Evolutionary conservation across 345 rosid genomes (phyloP), one percentile per base, ranked within the genome.

Genomic region (Lumnitzera racemosa): DNA sequence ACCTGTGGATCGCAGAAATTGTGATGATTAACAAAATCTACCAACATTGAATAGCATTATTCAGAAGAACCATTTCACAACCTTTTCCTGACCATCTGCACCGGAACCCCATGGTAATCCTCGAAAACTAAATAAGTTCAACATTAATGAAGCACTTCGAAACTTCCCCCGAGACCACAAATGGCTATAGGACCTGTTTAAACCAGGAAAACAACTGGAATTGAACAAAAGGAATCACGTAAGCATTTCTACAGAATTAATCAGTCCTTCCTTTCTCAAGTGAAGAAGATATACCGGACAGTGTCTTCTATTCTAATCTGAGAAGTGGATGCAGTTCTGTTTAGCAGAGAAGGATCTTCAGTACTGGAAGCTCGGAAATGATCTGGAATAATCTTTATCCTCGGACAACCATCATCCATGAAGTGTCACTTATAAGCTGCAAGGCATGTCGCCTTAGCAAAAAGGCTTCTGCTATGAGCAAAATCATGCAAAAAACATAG

Each of bases 71-170:
- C 53, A 49, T 31, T 51, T 23, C 60, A 41, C 24, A 73, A 94
- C 97, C 97, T 94, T 94, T 51, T 86, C 80, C 81, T 79, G 87
- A 53, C 86, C 87, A 69, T 73, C 76, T 2, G 66, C 49, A 61
- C 77, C 66, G 27, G 89, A 84, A 47, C 69, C 68, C 99, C 99
- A 90, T 12, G 91, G 87, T 51, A 90, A 76, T 46, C 97, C 78
- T 4, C 76, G 86, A 23, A 86, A 70, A 69, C 77, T 80, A 77
- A 94, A 86, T 66, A 88, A 11, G 57, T 86, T 94, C 81, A 88
- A 71, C 97, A 88, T 94, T 59, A 66, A 53, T 52, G 84, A 87
- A 25, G 87, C 89, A 60, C 74, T 74, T 69, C 69, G 76, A 17
- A 82, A 70, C 50, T 79, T 86, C 68, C 81, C 73, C 13, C 72